Base-by-base conservation (phyloP, 495 filamentous ascomycete species). In the Geopyxis carbonaria region DNA sequence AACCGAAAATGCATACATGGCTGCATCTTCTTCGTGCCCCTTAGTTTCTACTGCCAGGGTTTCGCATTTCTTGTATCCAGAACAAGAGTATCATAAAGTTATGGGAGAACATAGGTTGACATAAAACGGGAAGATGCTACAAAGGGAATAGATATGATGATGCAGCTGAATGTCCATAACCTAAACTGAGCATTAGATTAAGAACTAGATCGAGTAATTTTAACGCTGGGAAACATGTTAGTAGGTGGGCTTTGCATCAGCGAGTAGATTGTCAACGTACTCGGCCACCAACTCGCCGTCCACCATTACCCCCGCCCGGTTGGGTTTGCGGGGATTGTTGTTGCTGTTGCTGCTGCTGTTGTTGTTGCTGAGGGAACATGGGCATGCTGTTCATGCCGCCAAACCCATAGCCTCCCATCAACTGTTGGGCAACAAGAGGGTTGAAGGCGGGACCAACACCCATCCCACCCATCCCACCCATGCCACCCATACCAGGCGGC, bases 251-350 rank as follows among this genome's bases (percentile, higher is more conserved):
- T 28, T 27, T 39, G 20, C 22, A 22, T 27, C 22, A 18, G n/a
- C n/a, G 18, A 33, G 36, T 30, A 2, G 27, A 5, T 30, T 30
- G 27, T 3, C 10, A 6, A 39, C 47, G 46, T 46, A 56, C 52
- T 47, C 52, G 55, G 47, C 52, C 52, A 38, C 47, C 44, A 28
- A 48, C 45, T 43, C 51, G 46, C 23, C 46, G 37, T 8, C 47
- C 47, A 28, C 44, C 47, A n/a, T 51, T 43, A 5, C 13, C 11
- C 7, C 22, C 18, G 9, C 28, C 25, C 6, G 51, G 50, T n/a
- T 51, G 48, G 3, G 43, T 39, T 8, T 51, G 48, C 13, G 49
- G 46, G 4, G 51, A 48, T 6, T 47, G 50, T 6, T 41, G 35
- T 15, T 50, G 50, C 6, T 46, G 37, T 22, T 53, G 49, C 2